Base-by-base conservation (phyloP, 2,329 filamentous ascomycete species). In the Apiospora rasikravindrae region DNA sequence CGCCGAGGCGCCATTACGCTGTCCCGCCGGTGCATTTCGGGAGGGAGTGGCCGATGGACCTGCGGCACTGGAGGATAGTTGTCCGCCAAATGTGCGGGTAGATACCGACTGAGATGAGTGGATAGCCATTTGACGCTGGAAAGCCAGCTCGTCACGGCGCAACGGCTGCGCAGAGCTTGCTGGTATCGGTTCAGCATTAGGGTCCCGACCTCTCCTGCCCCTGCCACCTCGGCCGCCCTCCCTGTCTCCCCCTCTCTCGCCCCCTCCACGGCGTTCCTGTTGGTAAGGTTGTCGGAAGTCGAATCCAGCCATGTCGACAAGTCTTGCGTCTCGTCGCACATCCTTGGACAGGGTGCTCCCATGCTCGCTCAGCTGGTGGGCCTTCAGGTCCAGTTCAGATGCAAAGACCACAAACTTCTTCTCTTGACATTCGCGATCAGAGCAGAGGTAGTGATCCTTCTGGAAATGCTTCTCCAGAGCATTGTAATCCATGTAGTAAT, bases 341-440 rank as follows among this genome's bases (percentile, higher is more conserved):
- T 96, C 93, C 78, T 97, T 98, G 11, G 94, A 94, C 33, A 97
- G 81, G 0, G 92, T 90, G 76, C 91, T 90, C 0, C 92, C 94
- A 80, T 99, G 96, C 70, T 92, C 89, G 77, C 93, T 92, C 13
- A 99, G 84, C 80, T 97, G 94, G 83, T 99, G 96, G 3, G 93
- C 96, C 81, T 98, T 97, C 67, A 99, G 84, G 78, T 99, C 96
- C 86, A 99, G 91, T 78, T 98, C 94, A 0, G 95, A 95, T 71
- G 94, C 94, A 77, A 99, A 99, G 0, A 98, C 96, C 42, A 98
- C 93, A 80, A 98, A 98, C 81, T 98, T 98, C 88, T 98, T 98
- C 77, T 98, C 96, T 79, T 96, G 81, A 78, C 96, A 99, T 79
- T 98, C 95, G 70, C 89, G 87, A 77, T 99, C 95, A 8, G 89